Conservation (phyloP, 2,329 filamentous ascomycete genomes). For the Ophiostoma australiae region DNA sequence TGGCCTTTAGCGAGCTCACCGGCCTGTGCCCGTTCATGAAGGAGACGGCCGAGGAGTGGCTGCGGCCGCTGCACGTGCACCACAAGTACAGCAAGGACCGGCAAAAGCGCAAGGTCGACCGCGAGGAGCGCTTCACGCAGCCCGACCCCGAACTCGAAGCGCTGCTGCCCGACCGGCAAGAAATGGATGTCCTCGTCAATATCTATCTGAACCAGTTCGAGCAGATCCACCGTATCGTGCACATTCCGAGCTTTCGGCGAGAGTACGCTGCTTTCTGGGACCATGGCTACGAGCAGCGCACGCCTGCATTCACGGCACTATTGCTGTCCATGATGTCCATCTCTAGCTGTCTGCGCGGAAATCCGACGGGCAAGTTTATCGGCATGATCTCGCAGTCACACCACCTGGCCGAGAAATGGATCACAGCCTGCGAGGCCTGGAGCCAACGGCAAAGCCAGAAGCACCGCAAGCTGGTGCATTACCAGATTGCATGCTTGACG, state of each 20-base stretch:
- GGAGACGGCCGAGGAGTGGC: constrained; percentile 58
- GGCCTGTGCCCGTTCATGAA: constrained; percentile 58
- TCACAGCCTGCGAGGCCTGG: constrained; percentile 53
- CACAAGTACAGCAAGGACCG: constrained; percentile 53
- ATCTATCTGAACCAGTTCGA: constrained; percentile 39
- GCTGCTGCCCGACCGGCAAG: constrained; percentile 37
- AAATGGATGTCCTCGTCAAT: constrained; percentile 35
- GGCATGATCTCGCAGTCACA: constrained; percentile 56
- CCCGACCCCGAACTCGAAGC: constrained; percentile 48
- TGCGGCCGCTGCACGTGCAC: constrained; percentile 53
- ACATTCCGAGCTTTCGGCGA: constrained; percentile 53
- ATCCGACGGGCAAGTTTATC: constrained; percentile 50
- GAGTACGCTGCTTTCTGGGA: constrained; percentile 55
- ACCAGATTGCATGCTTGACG: constrained; percentile 55
- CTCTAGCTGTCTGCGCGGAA: constrained; percentile 53
- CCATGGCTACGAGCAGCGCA: constrained; percentile 38
- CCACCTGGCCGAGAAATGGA: constrained; percentile 52
- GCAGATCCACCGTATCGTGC: constrained; percentile 46
- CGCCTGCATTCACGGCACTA: constrained; percentile 52
- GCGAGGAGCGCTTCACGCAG: constrained; percentile 46
- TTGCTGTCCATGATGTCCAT: constrained; percentile 57
- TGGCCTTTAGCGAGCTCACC: constrained; percentile 55
- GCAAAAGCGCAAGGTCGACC: constrained; percentile 48
- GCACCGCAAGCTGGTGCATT: constrained; percentile 56
- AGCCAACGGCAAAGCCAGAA: constrained; percentile 54